Evolutionary conservation across 169 alveolate species (phyloP).

Genomic region (Amoebophrya sp.): DNA sequence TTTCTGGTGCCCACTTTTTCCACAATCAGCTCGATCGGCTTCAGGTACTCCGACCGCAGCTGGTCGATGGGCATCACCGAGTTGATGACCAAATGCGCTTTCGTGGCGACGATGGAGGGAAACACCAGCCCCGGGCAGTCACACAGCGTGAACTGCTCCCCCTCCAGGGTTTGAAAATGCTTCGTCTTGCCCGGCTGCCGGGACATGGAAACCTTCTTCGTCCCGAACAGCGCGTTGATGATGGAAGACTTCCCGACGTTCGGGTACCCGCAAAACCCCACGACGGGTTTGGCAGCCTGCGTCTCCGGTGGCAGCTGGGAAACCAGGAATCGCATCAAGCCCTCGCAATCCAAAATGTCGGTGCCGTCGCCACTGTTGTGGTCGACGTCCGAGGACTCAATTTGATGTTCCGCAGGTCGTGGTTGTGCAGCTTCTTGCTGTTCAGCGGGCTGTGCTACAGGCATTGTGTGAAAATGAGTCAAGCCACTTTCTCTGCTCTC

Average conservation of each 20-base stretch:
- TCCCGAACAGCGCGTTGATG: conserved; percentile 44
- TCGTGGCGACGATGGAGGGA: conserved; percentile 45
- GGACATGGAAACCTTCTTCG: conserved; percentile 47
- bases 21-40: neutral
- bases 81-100: conserved; percentile 44
- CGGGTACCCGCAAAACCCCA: conserved; percentile 48
- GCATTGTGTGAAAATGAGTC: too few species aligned
- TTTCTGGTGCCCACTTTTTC: neutral
- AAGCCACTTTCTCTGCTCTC: too few species aligned
- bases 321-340: neutral
- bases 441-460: too few species aligned
- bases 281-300: conserved; percentile 47
- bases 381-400: too few species aligned
- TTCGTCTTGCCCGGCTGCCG: conserved; percentile 49
- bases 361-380: neutral
- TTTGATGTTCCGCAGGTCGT: too few species aligned
- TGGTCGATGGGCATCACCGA: conserved; percentile 94
- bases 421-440: too few species aligned
- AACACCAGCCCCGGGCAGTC: conserved; percentile 50
- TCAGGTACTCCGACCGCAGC: conserved; percentile 41
- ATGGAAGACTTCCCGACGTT: conserved; percentile 47
- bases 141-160: conserved; percentile 33
- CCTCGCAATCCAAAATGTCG: neutral
- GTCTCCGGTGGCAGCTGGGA: neutral
- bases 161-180: conserved; percentile 46